Conservation (phyloP, 192 early-diverging fungal genomes). For the Umbelopsis sp. region DNA sequence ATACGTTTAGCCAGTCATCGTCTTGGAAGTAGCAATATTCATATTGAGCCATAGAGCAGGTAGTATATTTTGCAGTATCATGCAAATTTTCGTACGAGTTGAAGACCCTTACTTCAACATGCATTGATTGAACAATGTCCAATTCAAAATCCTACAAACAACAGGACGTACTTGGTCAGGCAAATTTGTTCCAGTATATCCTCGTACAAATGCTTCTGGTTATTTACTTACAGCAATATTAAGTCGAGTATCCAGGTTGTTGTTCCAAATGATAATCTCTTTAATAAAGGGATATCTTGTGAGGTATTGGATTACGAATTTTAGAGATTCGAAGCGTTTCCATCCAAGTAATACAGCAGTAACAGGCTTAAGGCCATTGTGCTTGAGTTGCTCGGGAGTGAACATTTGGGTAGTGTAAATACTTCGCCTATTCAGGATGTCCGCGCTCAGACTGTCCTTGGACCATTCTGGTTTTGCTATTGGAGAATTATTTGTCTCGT, state of each 20-base stretch:
- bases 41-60: slow-evolving; percentile 52
- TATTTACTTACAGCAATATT: slow-evolving; percentile 7
- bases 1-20: slow-evolving; percentile 54
- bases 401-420: slow-evolving; percentile 21
- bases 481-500: slow-evolving; percentile 6
- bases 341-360: slow-evolving; percentile 51
- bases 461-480: neutral
- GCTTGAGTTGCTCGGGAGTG: slow-evolving; percentile 11
- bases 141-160: slow-evolving; percentile 31
- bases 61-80: slow-evolving; percentile 55
- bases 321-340: slow-evolving; percentile 31
- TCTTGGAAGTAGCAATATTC: slow-evolving; percentile 62
- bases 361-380: slow-evolving; percentile 34
- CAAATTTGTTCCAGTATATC: too few relatives aligned
- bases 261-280: slow-evolving; percentile 58
- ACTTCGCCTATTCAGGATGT: slow-evolving; percentile 4
- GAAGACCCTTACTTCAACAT: slow-evolving; percentile 39
- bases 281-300: slow-evolving; percentile 56
- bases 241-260: slow-evolving; percentile 32
- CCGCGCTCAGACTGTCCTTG: neutral
- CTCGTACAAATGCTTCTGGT: neutral
- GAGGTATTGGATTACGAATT: slow-evolving; percentile 46
- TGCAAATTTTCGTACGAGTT: slow-evolving; percentile 53
- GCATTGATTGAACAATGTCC: slow-evolving; percentile 15
- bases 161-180: too few relatives aligned